Evolutionary conservation across 306 rosid genomes (phyloP), one percentile per base, ranked within the genome.

Genomic region (Delonix regia): DNA sequence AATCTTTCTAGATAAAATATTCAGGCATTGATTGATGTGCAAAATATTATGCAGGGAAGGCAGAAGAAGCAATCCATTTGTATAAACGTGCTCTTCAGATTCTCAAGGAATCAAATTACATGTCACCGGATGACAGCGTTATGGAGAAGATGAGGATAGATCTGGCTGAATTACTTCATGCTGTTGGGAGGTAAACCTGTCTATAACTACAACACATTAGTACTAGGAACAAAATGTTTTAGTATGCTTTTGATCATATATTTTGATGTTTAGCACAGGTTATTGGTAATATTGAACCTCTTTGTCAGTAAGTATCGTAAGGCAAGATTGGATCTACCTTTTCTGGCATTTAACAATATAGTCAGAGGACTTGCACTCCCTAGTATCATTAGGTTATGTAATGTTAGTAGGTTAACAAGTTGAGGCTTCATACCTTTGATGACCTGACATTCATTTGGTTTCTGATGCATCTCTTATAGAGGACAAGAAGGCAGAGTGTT

Each of bases 81-180:
- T 86, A 88, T 78, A 83, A 82, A 82, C 74, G 66, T 27, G 92
- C 99, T 69, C 94, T 92, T 73, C 82, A 85, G 81, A 86, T 92
- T 69, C 86, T 92, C 80, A 76, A 66, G 78, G 90, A 91, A 77
- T 90, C 97, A 69, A 87, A 89, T 72, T 88, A 87, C 85, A 47
- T 92, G 90, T 84, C 97, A 73, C 59, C 52, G 2, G 95, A 90
- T 84, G 93, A 92, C 84, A 85, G 82, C 77, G 66, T 78, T 52
- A 67, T 89, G 89, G 99, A 94, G 84, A 92, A 92, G 86, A 90
- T 92, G 84, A 87, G 93, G 80, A 81, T 91, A 63, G 97, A 92
- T 85, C 81, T 94, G 79, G 97, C 97, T 41, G 93, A 92, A 71
- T 82, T 94, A 75, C 92, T 94, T 59, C 99, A 94, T 85, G 79